These are phyloP conservation scores for Cucurbita maxima DNA, from an alignment of 306 rosid species.

Conservation along the genomic window DNA sequence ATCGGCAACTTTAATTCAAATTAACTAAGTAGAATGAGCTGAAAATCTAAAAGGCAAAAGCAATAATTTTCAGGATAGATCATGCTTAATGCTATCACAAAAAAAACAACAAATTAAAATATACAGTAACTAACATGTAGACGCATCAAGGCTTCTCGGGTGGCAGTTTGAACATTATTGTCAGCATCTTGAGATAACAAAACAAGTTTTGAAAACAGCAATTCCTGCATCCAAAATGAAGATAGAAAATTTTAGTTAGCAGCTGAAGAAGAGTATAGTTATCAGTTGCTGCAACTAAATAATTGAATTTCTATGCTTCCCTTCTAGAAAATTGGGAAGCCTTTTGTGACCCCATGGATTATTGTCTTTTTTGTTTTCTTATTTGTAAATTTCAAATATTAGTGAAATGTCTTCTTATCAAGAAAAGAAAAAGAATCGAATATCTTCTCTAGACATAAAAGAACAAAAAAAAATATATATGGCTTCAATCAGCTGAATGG, in stretches of 20 bases:
- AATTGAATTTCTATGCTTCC: neutral
- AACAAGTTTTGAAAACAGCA: slow-evolving; percentile 48
- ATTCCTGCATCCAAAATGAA: slow-evolving; percentile 34
- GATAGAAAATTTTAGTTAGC: slow-evolving; percentile 3
- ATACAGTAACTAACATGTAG: slow-evolving; percentile 41
- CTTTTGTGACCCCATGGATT: neutral
- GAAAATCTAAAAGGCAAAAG: neutral
- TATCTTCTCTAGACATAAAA: neutral
- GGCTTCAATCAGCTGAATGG: neutral
- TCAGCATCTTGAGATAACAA: slow-evolving; percentile 36
- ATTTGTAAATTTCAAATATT: no score
- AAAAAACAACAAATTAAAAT: neutral
- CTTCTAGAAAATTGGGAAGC: neutral
- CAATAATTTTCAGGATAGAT: neutral
- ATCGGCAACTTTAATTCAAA: neutral
- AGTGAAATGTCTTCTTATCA: no score
- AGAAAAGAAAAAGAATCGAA: neutral
- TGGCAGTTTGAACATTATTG: slow-evolving; percentile 47
- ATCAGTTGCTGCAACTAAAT: neutral
- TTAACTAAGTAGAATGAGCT: neutral
- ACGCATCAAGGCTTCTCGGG: slow-evolving; percentile 51
- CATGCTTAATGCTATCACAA: neutral
- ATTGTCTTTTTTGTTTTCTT: no score
- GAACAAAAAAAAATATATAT: neutral
- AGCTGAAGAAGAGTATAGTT: neutral